phyloP scores from a whole-genome alignment of 805 yeast species.

The Ogataea pilisensis region DNA sequence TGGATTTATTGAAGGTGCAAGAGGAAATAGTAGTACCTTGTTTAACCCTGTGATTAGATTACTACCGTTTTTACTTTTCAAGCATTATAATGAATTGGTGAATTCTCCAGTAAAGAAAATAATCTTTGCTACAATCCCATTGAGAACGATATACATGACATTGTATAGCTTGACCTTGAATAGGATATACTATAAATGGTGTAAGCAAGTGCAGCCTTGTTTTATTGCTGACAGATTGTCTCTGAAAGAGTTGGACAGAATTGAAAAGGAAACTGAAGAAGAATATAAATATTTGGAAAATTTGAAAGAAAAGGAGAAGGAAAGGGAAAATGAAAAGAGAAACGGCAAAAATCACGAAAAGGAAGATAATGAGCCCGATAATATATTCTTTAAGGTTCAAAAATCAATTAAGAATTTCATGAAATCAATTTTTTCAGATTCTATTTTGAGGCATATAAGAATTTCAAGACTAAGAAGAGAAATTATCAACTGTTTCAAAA shows the following conservation, averaged over 20 bases:
- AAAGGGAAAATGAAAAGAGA: too few relatives aligned
- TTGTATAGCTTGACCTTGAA: conserved; percentile 29
- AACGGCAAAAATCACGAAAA: not conserved
- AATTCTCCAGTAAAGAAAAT: conserved; percentile 13
- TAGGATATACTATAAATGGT: conserved; percentile 34
- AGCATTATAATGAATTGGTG: conserved; percentile 10
- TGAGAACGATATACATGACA: conserved; percentile 16
- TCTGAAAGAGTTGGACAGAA: conserved; percentile 27
- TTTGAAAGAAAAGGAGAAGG: conserved; percentile 3
- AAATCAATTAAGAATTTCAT: conserved; percentile 4
- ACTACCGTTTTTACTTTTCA: conserved; percentile 14
- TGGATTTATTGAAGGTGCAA: conserved; percentile 3
- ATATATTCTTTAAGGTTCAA: not conserved
- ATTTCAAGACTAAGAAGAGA: conserved; percentile 26
- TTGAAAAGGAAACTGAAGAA: conserved; percentile 30
- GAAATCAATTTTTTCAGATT: conserved; percentile 6
- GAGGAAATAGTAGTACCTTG: conserved; percentile 1
- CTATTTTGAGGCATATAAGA: conserved; percentile 13
- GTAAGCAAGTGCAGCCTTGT: conserved; percentile 30
- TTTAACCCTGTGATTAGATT: conserved; percentile 8
- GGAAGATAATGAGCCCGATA: conserved; percentile 1
- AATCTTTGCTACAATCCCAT: conserved; percentile 13
- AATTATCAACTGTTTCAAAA: conserved; percentile 19
- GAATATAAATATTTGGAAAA: conserved; percentile 17
- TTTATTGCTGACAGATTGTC: conserved; percentile 33